phyloP scores from a whole-genome alignment of 2,329 filamentous ascomycete species.

The Fusarium transvaalense region DNA sequence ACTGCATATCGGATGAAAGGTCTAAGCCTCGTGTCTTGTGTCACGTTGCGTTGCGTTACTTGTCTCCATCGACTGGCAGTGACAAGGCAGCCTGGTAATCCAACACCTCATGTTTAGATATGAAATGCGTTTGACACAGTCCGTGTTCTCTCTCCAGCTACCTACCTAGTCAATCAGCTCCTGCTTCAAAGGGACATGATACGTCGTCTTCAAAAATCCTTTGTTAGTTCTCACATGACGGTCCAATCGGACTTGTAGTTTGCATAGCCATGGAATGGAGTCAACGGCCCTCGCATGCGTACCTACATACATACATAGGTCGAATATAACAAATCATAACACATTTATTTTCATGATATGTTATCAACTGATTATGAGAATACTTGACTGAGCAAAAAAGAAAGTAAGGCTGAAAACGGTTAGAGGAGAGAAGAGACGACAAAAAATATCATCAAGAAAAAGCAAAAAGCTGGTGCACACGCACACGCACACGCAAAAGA shows the following conservation, averaged over 20 bases:
- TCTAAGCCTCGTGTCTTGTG: slow-evolving; percentile 35
- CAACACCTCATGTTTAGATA: slow-evolving; percentile 23
- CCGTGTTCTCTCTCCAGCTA: slow-evolving; percentile 4
- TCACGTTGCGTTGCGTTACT: slow-evolving; percentile 17
- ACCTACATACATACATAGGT: no score
- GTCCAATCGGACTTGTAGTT: slow-evolving; percentile 25
- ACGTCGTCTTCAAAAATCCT: slow-evolving; percentile 26
- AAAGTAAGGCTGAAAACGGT: slow-evolving; percentile 7
- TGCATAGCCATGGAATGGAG: slow-evolving; percentile 20
- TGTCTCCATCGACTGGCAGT: slow-evolving; percentile 10
- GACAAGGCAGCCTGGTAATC: slow-evolving; percentile 10
- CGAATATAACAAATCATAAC: slow-evolving; percentile 29
- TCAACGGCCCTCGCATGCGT: slow-evolving; percentile 36
- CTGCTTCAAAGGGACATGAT: slow-evolving; percentile 11
- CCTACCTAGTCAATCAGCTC: background rate
- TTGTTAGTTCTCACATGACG: slow-evolving; percentile 9
- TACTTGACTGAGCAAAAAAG: slow-evolving; percentile 4
- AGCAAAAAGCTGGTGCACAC: slow-evolving; percentile 4
- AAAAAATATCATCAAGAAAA: slow-evolving; percentile 6
- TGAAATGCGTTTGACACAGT: slow-evolving; percentile 24
- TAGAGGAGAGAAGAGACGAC: slow-evolving; percentile 29
- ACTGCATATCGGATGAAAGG: slow-evolving; percentile 15
- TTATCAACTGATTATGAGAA: slow-evolving; percentile 7
- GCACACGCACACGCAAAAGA: slow-evolving; percentile 4
- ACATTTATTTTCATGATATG: slow-evolving; percentile 19